These are phyloP conservation scores for Cupressus sempervirens DNA, from an alignment of 75 land plant species.

Conservation along the genomic window DNA sequence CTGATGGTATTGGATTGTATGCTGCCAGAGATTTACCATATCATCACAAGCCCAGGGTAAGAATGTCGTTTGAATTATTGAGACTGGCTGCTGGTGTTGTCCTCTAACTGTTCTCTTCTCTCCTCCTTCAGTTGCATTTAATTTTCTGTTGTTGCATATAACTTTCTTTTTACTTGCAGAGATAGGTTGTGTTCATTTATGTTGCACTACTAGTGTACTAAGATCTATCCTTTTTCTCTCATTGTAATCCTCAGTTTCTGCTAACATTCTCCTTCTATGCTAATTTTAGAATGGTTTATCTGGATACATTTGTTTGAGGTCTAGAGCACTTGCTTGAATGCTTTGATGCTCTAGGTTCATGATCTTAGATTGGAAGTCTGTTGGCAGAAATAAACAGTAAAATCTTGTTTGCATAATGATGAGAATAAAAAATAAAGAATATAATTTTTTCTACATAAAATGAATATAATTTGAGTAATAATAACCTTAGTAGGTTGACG, in stretches of 20 bases:
- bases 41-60: constrained; percentile 35
- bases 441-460: too few species aligned
- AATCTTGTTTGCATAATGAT: background rate
- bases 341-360: background rate
- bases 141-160: background rate
- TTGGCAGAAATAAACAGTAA: background rate
- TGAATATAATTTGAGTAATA: background rate
- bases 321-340: background rate
- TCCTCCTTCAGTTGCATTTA: background rate
- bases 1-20: constrained; percentile 48
- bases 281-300: background rate
- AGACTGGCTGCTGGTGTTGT: background rate
- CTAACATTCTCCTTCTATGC: background rate
- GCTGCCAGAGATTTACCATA: constrained; percentile 28
- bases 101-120: background rate
- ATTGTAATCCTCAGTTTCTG: background rate
- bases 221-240: background rate
- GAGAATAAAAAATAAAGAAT: too few species aligned
- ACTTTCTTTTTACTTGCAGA: background rate
- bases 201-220: background rate
- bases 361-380: background rate
- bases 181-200: background rate
- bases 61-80: background rate
- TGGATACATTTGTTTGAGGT: background rate
- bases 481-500: background rate